These are phyloP conservation scores for Mycena metata DNA, from an alignment of 768 basidiomycete species.

Conservation along the genomic window DNA sequence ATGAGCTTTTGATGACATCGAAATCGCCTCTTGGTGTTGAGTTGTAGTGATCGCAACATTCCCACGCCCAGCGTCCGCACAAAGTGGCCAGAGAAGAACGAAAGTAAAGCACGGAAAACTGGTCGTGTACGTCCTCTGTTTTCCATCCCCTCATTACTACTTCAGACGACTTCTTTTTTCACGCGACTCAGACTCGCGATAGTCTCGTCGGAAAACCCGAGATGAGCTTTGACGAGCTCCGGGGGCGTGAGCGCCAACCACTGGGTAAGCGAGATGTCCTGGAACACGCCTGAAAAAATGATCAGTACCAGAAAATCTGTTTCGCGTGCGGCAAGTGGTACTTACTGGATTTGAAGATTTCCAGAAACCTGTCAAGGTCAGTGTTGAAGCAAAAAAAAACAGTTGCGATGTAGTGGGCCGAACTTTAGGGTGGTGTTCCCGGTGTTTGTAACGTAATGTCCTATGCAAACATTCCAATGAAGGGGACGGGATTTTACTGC, in stretches of 20 bases:
- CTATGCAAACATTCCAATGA: constrained; percentile 44
- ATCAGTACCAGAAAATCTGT: no score
- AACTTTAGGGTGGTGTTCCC: constrained; percentile 70
- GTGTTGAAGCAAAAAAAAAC: neutral
- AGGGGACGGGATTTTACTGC: no score
- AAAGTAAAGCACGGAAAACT: no score
- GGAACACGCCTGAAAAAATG: constrained; percentile 53
- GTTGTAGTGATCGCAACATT: no score
- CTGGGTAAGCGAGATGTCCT: constrained; percentile 70
- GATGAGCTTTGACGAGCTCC: constrained; percentile 71
- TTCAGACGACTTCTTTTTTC: constrained; percentile 61
- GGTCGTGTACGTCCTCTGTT: no score
- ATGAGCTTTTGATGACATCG: no score
- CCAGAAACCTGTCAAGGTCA: constrained; percentile 48
- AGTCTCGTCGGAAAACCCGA: constrained; percentile 65
- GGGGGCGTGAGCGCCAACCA: constrained; percentile 76
- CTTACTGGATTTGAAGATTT: constrained; percentile 71
- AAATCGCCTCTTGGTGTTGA: no score
- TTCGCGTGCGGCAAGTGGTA: no score
- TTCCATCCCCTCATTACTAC: neutral
- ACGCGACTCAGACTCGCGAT: constrained; percentile 63
- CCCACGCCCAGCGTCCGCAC: no score
- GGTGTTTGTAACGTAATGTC: constrained; percentile 78
- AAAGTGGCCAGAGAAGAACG: no score
- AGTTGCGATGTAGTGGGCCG: neutral